Conservation (phyloP, 177 flowering plant species). For the Telopea speciosissima region DNA sequence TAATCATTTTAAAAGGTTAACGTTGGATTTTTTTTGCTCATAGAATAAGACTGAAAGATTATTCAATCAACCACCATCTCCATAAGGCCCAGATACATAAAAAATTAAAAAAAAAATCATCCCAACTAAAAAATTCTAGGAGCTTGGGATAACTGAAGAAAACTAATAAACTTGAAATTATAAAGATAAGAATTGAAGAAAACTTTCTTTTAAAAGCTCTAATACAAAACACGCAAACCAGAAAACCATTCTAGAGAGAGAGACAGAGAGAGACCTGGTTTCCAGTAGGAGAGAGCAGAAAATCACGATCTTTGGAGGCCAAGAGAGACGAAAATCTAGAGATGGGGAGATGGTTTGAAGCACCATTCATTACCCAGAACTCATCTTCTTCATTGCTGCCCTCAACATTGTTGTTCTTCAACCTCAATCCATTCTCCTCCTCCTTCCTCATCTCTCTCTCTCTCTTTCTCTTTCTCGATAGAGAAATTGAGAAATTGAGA, state of each 20-base stretch:
- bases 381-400: not conserved
- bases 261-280: conserved; percentile 39
- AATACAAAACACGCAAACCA: no score
- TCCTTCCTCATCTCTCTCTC: not conserved
- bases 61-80: not conserved
- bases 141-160: no score
- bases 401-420: not conserved
- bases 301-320: conserved; percentile 50
- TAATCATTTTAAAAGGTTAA: no score
- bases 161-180: no score
- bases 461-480: not conserved
- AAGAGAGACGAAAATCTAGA: conserved; percentile 34
- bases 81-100: not conserved
- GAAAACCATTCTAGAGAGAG: conserved; percentile 7
- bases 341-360: not conserved
- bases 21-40: no score
- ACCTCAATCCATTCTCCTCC: not conserved
- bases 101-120: no score
- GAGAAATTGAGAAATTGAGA: no score
- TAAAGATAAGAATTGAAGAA: no score
- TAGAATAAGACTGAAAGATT: no score
- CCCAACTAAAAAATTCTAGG: no score
- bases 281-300: conserved; percentile 48
- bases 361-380: not conserved
- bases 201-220: no score